Evolutionary conservation across 1,284 basidiomycete genomes (phyloP).

Genomic region (Meira nashicola): DNA sequence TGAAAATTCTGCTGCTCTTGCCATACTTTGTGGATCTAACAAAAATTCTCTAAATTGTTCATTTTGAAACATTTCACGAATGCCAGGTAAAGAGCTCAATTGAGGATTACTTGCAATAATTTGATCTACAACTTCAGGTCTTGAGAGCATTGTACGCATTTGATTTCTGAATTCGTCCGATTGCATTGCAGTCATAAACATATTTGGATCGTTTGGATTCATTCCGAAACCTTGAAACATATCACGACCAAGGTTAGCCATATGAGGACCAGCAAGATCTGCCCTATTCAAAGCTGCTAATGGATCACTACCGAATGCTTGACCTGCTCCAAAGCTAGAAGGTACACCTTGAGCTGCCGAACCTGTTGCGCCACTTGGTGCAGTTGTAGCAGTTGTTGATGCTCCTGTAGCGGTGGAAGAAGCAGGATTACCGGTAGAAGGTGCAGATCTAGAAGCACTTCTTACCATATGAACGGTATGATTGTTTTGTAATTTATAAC

Average conservation of each 20-base stretch:
- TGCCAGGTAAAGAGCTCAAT: conserved; percentile 30
- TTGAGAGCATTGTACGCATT: conserved; percentile 44
- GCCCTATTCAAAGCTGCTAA: conserved; percentile 46
- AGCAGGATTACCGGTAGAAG: conserved; percentile 31
- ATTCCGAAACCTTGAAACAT: conserved; percentile 21
- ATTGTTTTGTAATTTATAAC: conserved; percentile 46
- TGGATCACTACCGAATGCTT: conserved; percentile 49
- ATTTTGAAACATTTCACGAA: conserved; percentile 38
- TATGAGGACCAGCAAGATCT: conserved; percentile 48
- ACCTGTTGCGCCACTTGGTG: conserved; percentile 16
- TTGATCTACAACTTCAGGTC: conserved; percentile 49
- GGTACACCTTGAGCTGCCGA: conserved; percentile 41
- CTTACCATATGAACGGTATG: conserved; percentile 51
- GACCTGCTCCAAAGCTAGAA: conserved; percentile 45
- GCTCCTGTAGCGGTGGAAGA: conserved; percentile 7
- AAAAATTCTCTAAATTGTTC: conserved; percentile 47
- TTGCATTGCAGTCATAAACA: conserved; percentile 48
- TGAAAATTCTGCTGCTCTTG: conserved; percentile 40
- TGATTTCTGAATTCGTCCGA: conserved; percentile 44
- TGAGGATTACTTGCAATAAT: conserved; percentile 48
- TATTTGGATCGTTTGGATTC: conserved; percentile 49
- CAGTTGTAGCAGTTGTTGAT: conserved; percentile 10
- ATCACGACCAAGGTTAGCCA: conserved; percentile 39
- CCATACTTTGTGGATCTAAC: conserved; percentile 47
- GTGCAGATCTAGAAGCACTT: conserved; percentile 33